phyloP scores from a whole-genome alignment of 1,284 basidiomycete genomes.

The Paramarasmius palmivorus region DNA sequence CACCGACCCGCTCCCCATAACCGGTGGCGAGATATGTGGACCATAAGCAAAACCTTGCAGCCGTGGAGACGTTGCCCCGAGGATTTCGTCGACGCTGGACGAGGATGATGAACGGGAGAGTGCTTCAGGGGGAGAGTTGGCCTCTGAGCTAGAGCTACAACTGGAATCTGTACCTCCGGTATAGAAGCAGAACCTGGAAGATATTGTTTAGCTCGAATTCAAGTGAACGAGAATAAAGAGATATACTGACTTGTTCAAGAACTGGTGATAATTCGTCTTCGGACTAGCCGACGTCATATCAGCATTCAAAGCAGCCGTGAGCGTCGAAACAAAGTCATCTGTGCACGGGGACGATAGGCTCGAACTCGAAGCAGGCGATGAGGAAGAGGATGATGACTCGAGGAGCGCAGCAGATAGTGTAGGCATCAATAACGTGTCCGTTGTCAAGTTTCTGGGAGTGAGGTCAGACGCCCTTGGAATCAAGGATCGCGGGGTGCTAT shows the following conservation, averaged over 20 bases:
- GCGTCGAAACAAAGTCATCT: conserved; percentile 16
- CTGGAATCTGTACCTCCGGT: conserved; percentile 54
- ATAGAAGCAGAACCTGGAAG: conserved; percentile 72
- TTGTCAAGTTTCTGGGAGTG: conserved; percentile 6
- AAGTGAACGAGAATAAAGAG: neutral
- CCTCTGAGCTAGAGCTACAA: conserved; percentile 6
- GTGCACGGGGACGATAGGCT: conserved; percentile 9
- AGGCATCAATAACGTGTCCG: conserved; percentile 28
- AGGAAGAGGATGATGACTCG: conserved; percentile 7
- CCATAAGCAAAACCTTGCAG: conserved; percentile 4
- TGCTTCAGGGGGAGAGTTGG: conserved; percentile 24
- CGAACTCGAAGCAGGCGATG: neutral
- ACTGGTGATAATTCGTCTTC: conserved; percentile 52
- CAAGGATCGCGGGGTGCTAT: neutral
- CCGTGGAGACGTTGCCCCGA: conserved; percentile 23
- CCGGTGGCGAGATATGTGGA: conserved; percentile 3
- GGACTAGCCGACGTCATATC: conserved; percentile 26
- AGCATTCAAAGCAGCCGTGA: conserved; percentile 10
- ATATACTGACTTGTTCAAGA: conserved; percentile 58
- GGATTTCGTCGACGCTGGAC: conserved; percentile 48
- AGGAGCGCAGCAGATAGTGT: conserved; percentile 1
- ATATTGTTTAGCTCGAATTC: conserved; percentile 9
- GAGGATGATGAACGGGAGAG: conserved; percentile 55
- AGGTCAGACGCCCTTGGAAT: too few species aligned
- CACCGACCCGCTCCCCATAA: conserved; percentile 16